These are phyloP conservation scores for Colletotrichum tropicicola DNA, from an alignment of 2,329 filamentous ascomycete species.

Conservation along the genomic window DNA sequence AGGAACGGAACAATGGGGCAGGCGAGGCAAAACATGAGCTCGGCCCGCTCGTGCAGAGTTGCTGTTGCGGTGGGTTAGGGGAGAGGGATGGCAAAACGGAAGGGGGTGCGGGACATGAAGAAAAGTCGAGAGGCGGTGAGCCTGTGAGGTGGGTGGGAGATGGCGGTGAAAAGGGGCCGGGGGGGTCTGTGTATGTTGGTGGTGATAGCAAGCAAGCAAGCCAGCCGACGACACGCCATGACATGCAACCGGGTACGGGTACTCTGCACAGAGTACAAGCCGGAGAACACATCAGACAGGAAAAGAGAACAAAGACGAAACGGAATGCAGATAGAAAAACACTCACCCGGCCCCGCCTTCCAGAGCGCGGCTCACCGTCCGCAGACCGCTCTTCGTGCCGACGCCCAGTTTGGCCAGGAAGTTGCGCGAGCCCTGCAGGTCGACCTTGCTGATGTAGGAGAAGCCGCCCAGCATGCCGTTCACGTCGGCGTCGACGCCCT, in stretches of 20 bases:
- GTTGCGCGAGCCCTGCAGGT: constrained; percentile 72
- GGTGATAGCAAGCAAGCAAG: not conserved
- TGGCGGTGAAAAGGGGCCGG: constrained; percentile 11
- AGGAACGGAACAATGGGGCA: not conserved
- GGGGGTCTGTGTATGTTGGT: not conserved
- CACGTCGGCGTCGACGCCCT: constrained; percentile 51
- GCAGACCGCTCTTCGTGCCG: constrained; percentile 43
- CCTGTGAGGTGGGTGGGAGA: not conserved
- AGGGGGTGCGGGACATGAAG: not conserved
- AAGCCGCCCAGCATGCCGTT: constrained; percentile 85
- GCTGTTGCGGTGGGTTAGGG: constrained; percentile 13
- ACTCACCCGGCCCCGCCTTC: constrained; percentile 52
- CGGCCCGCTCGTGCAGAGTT: constrained; percentile 13
- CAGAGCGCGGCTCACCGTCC: constrained; percentile 39
- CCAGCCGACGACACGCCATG: not conserved
- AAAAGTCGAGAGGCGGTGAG: constrained; percentile 16
- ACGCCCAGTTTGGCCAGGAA: constrained; percentile 74
- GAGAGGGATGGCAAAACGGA: constrained; percentile 9
- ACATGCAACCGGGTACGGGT: constrained; percentile 9
- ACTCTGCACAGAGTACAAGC: not conserved
- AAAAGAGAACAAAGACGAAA: not conserved
- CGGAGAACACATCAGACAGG: not conserved
- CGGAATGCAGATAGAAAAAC: not conserved
- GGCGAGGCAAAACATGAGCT: constrained; percentile 30
- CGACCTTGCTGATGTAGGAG: constrained; percentile 71